Base-by-base conservation (phyloP, 257 asterid genomes). In the Scutellaria minor region DNA sequence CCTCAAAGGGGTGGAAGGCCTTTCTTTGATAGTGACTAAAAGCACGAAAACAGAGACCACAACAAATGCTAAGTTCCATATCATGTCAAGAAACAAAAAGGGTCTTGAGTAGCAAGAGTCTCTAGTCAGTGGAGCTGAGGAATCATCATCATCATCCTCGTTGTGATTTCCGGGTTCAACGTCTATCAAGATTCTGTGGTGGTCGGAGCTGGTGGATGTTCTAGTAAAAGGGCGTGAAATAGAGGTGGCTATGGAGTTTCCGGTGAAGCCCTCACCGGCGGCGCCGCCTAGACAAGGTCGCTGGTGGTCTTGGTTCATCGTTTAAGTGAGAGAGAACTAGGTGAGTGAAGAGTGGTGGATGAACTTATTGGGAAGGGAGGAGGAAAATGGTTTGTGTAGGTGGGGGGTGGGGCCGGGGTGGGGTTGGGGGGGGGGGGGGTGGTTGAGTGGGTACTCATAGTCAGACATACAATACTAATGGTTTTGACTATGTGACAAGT, bases 51-150 rank as follows among this genome's bases (percentile, higher is more conserved):
- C 80, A 46, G 97, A 86, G 18, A 90, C 96, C 70, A 83, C 24
- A 10, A 88, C 88, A 63, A 92, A 92, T 14, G 93, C 80, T 78
- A 87, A 45, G 89, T 90, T 92, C 97, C 97, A 92, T 42, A 88
- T 70, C 74, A 92, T 83, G 83, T 90, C 97, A 40, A 92, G 93
- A 72, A 90, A 77, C 83, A 92, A 57, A 80, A 92, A 87, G 73
- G 95, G 95, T 10, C 83, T 88, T 1, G 95, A 79, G 80, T 80
- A 86, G 27, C 83, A 80, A 64, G 87, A 89, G 37, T 80, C 83
- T 9, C 63, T 66, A 1, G 27, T 5, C 37, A 60, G 50, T 3
- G 74, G 80, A 37, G 75, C 75, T 15, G 64, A 62, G 10, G 59
- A 61, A 65, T 45, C 83, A 42, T 39, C 79, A 4, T 35, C 76